These are phyloP conservation scores for Aspergillus pseudoglaucus DNA, from an alignment of 2,329 filamentous ascomycete genomes.

Conservation along the genomic window DNA sequence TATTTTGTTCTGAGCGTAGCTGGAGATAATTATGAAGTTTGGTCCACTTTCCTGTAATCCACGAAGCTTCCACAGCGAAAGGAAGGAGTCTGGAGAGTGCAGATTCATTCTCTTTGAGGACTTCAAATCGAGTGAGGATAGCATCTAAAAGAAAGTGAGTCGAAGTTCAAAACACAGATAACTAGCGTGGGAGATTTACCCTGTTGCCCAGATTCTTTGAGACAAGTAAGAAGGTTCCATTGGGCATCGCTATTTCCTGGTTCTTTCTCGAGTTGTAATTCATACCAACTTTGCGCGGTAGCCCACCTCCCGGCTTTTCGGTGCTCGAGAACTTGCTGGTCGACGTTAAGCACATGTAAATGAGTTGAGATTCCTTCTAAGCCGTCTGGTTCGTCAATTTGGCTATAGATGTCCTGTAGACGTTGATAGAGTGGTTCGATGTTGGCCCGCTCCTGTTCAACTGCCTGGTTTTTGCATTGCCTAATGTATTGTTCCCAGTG, in stretches of 20 bases:
- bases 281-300: constrained; percentile 95
- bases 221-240: constrained; percentile 73
- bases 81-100: constrained; percentile 63
- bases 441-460: constrained; percentile 47
- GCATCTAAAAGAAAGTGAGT: constrained; percentile 52
- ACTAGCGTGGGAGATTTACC: constrained; percentile 46
- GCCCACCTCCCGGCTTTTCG: constrained; percentile 90
- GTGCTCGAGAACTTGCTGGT: constrained; percentile 89
- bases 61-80: constrained; percentile 84
- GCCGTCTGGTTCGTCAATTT: constrained; percentile 96
- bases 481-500: constrained; percentile 90
- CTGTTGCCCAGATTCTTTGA: constrained; percentile 93
- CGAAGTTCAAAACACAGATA: not conserved
- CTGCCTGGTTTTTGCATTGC: constrained; percentile 40
- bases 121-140: constrained; percentile 78
- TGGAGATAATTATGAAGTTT: constrained; percentile 62
- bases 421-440: constrained; percentile 63
- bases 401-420: constrained; percentile 88
- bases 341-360: constrained; percentile 77
- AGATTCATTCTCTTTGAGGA: constrained; percentile 51
- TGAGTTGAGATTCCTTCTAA: constrained; percentile 90
- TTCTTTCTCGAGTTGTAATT: constrained; percentile 74
- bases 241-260: constrained; percentile 73
- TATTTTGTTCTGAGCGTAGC: constrained; percentile 25
- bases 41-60: constrained; percentile 79